Base-by-base conservation (phyloP, 257 asterid genomes). In the Solanum chmielewskii region DNA sequence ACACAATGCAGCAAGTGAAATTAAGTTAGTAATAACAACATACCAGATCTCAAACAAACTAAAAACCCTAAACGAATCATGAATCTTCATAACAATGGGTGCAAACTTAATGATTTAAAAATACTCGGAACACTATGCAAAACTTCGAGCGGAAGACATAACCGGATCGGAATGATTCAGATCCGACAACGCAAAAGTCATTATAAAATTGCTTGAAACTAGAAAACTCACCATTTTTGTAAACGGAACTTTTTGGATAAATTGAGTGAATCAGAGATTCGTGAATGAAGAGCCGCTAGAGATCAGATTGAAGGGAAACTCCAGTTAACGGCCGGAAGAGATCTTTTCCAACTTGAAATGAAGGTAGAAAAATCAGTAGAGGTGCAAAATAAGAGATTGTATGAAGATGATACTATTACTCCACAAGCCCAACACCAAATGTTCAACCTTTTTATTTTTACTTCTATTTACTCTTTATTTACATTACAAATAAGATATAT, bases 301-400 rank as follows among this genome's bases (percentile, higher is more conserved):
- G 92, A 89, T 91, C 91, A 71, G 90, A 89, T 70, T 88, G 87
- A 87, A 88, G 33, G 70, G 37, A 33, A 56, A 75, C 23, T 69
- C 59, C 86, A 83, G 77, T 11, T 62, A 62, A 27, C 52, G 37
- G 39, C 56, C 33, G 33, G 59, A 66, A 69, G 12, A 84, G 42
- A 64, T 84, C 62, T 84, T 42, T 39, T n/a, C 75, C 41, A 68
- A 84, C 37, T 64, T 41, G 86, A 84, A 84, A 64, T 23, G 35
- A 41, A 59, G 39, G 42, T 70, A 31, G n/a, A 64, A 56, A 83
- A 83, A 84, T 62, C 39, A 42, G 86, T 76, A 25, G 87, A 89
- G 87, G 27, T 16, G 23, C 60, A 76, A 76, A 23, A 41, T 12
- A 13, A 42, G 39, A 15, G 59, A 39, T 12, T 6, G 83, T 39